A percentile compares a stretch with the other conserved stretches of the same genome.
Conservation (phyloP, 2,329 filamentous ascomycete genomes). For the Epichloe sp. region DNA sequence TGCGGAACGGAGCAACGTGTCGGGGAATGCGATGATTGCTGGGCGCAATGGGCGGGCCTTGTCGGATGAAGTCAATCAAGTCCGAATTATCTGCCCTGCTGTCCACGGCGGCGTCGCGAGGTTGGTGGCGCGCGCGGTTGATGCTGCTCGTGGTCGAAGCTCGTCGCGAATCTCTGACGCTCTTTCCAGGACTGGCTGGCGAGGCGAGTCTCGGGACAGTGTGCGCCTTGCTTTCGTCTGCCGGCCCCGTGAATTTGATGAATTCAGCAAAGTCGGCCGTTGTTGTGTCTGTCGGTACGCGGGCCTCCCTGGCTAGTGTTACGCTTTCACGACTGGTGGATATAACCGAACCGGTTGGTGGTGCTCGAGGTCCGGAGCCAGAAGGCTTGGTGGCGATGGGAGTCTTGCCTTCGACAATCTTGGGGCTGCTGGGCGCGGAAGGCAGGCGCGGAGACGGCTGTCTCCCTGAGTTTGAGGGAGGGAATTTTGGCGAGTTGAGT, state of each 20-base stretch:
- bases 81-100: conserved; percentile 61
- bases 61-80: conserved; percentile 88
- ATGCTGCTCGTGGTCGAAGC: conserved; percentile 23
- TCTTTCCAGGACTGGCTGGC: conserved; percentile 19
- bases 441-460: conserved; percentile 8
- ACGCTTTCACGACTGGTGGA: conserved; percentile 13
- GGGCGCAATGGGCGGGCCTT: conserved; percentile 55
- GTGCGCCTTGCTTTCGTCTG: conserved; percentile 27
- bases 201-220: conserved; percentile 22
- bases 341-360: conserved; percentile 9
- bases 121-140: conserved; percentile 44
- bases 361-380: conserved; percentile 11
- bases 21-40: conserved; percentile 59
- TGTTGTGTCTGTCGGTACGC: conserved; percentile 58
- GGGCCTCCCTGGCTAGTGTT: conserved; percentile 53
- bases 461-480: conserved; percentile 25
- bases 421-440: conserved; percentile 4
- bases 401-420: conserved; percentile 5
- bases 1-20: conserved; percentile 72
- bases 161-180: conserved; percentile 26
- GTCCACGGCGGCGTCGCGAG: conserved; percentile 56
- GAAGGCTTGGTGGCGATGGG: conserved; percentile 3
- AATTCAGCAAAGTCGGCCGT: conserved; percentile 79
- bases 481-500: conserved; percentile 32
- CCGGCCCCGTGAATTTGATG: conserved; percentile 70